Evolutionary conservation across 805 yeast genomes (phyloP).

Genomic region (Jamesozyma rosinii): DNA sequence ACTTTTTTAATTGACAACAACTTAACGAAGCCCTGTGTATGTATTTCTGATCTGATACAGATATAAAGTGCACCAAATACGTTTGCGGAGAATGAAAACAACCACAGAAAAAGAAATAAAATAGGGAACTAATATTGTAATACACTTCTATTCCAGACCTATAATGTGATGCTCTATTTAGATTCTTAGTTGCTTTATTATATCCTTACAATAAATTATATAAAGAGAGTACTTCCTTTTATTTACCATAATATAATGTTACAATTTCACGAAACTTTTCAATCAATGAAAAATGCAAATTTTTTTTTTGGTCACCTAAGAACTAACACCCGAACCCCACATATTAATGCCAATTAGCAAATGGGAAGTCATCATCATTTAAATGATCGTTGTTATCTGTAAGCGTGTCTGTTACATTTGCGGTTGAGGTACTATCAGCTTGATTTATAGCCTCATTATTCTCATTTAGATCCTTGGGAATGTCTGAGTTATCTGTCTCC

Average conservation of each 20-base stretch:
- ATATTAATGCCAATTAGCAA: slow-evolving; percentile 1
- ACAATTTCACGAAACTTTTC: background rate
- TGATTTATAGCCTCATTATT: background rate
- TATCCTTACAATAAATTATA: background rate
- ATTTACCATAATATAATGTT: background rate
- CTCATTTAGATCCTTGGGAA: background rate
- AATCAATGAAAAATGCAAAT: background rate
- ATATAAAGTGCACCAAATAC: background rate
- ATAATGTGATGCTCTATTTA: background rate
- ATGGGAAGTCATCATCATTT: background rate
- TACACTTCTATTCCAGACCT: background rate
- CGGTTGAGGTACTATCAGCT: background rate
- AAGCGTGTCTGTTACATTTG: background rate
- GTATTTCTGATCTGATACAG: background rate
- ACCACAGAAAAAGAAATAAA: no score
- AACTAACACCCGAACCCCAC: background rate
- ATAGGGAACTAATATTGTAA: no score
- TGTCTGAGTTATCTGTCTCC: background rate
- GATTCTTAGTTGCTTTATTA: background rate
- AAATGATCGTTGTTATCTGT: background rate
- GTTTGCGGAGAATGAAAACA: background rate
- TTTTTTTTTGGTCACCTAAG: background rate
- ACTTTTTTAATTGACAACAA: no score
- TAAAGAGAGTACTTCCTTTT: no score
- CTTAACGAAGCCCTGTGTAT: no score